Evolutionary conservation across 306 rosid species (phyloP), one percentile per base, ranked within the genome.

Genomic region (Sicyos baderoa): DNA sequence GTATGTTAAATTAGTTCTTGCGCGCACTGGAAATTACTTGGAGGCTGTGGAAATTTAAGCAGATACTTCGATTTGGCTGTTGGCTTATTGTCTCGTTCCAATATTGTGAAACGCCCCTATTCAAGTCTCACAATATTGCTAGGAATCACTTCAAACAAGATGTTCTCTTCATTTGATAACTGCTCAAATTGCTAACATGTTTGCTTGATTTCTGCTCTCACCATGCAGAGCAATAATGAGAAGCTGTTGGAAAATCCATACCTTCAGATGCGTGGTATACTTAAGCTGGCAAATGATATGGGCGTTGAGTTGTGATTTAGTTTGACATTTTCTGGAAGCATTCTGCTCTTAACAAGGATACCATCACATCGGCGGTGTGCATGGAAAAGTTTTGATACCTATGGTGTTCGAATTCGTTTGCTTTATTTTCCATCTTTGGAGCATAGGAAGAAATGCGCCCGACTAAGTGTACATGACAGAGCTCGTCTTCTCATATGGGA

Each of bases 251-350:
- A 94, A 80, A 94, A 94, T 82, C 99, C 99, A 40, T 94, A 94
- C 85, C 99, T 94, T 78, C 99, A 94, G 78, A 94, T 90, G 97
- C 88, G 99, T 56, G 99, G 99, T 80, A 94, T 94, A 81, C 78
- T 94, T 81, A 96, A 94, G 81, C 85, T 94, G 81, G 96, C 97
- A 57, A 90, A 81, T 56, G 99, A 94, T 84, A 82, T 90, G 68
- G 99, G 96, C 67, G 72, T 79, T 76, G 95, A 78, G 77, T 81
- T 94, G 75, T 94, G 84, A 78, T 78, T 77, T 75, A 76, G 55
- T 70, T 81, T 65, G 78, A 74, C 76, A 74, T 48, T 42, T 71
- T 78, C 75, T 78, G 64, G 84, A 81, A 72, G 82, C 79, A 72
- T 54, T 51, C 76, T 21, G 49, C 66, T 75, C 61, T 82, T 75